A percentile compares a stretch with the other conserved stretches of the same genome.
These are phyloP conservation scores for Camelina laxa DNA, from an alignment of 345 rosid genomes.

Conservation along the genomic window DNA sequence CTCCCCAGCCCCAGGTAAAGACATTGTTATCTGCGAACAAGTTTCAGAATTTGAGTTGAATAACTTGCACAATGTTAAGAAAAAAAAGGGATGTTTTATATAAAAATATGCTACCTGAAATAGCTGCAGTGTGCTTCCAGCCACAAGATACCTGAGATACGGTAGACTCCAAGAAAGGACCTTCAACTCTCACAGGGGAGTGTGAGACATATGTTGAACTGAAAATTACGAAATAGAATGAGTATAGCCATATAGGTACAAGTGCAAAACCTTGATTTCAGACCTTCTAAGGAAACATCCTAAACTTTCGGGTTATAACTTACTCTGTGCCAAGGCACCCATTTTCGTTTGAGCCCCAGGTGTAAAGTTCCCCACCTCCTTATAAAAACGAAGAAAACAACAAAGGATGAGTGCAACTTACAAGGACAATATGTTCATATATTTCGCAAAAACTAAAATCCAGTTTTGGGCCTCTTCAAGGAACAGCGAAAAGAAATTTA, in stretches of 20 bases:
- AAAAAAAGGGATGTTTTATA: not conserved
- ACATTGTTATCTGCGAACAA: conserved; percentile 64
- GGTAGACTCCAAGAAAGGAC: conserved; percentile 65
- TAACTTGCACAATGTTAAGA: not conserved
- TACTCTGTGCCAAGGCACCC: conserved; percentile 97
- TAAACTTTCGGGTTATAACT: conserved; percentile 15
- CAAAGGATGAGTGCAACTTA: conserved; percentile 28
- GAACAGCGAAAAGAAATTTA: conserved; percentile 9
- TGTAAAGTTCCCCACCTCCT: conserved; percentile 80
- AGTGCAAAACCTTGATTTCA: conserved; percentile 24
- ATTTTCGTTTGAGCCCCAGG: conserved; percentile 95
- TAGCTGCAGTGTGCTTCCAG: conserved; percentile 97
- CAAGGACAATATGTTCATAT: not conserved
- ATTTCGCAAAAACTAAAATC: not conserved
- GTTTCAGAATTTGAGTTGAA: conserved; percentile 12
- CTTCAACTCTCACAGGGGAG: conserved; percentile 79
- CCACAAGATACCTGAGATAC: conserved; percentile 92
- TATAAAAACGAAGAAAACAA: conserved; percentile 34
- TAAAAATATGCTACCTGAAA: conserved; percentile 63
- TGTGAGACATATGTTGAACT: conserved; percentile 67
- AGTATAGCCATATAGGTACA: not conserved
- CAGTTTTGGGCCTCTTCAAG: not conserved
- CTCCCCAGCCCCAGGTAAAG: conserved; percentile 99
- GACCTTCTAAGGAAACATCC: conserved; percentile 12
- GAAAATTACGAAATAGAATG: conserved; percentile 25